A percentile compares a stretch with the other conserved stretches of the same genome.
These are phyloP conservation scores for Mortierella alpina DNA, from an alignment of 192 early-diverging fungal species.

Conservation along the genomic window DNA sequence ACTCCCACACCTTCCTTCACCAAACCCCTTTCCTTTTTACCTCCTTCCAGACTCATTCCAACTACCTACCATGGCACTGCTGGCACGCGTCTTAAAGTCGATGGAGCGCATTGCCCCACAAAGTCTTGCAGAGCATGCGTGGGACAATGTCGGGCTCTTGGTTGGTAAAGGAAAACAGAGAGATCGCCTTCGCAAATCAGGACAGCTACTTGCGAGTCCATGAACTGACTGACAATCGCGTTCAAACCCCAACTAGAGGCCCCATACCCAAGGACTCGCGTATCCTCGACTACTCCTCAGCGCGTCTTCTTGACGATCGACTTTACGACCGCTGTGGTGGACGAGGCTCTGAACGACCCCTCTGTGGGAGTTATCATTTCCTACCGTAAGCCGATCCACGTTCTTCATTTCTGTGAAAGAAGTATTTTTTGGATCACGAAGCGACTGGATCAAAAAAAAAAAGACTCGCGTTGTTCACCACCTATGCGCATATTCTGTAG, in stretches of 20 bases:
- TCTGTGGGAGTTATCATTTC: slow-evolving; percentile 88
- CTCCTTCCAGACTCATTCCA: not conserved
- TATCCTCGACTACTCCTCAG: slow-evolving; percentile 58
- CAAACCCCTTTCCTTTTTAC: not conserved
- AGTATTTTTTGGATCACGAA: slow-evolving; percentile 90
- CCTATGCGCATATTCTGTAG: not conserved
- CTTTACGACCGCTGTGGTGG: slow-evolving; percentile 79
- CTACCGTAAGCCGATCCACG: slow-evolving; percentile 66
- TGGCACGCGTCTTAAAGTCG: slow-evolving; percentile 67
- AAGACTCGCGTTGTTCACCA: too few relatives aligned
- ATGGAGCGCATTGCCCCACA: slow-evolving; percentile 91
- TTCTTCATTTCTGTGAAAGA: slow-evolving; percentile 54
- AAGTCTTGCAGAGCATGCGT: slow-evolving; percentile 79
- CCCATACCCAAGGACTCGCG: slow-evolving; percentile 73
- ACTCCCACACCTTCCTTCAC: not conserved
- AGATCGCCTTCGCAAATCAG: not conserved
- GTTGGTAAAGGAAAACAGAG: slow-evolving; percentile 58
- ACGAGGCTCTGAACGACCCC: slow-evolving; percentile 81
- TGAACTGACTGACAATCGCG: not conserved
- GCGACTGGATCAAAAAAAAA: slow-evolving; percentile 67
- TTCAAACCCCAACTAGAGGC: slow-evolving; percentile 68
- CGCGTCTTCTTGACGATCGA: slow-evolving; percentile 94
- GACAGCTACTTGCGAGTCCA: not conserved
- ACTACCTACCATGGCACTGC: slow-evolving; percentile 58
- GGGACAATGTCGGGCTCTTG: slow-evolving; percentile 96